These are phyloP conservation scores for Carex pumila DNA, from an alignment of 176 grass and related monocot genomes.

Conservation along the genomic window DNA sequence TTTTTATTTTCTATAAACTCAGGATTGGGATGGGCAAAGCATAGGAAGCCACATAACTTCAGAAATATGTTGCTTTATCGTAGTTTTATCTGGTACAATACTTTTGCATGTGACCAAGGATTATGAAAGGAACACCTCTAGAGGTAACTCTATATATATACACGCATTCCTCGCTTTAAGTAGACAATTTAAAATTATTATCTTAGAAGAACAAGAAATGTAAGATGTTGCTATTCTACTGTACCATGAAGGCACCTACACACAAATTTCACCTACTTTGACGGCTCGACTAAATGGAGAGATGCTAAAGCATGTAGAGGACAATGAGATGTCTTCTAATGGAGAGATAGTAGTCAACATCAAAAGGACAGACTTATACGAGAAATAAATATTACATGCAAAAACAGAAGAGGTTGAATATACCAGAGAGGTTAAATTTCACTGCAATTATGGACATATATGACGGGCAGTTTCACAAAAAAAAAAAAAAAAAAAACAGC, in stretches of 20 bases:
- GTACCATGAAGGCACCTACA: conserved; percentile 46
- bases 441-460: not conserved
- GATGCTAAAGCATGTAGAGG: conserved; percentile 47
- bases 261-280: conserved; percentile 69
- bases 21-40: conserved; percentile 94
- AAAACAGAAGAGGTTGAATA: not conserved
- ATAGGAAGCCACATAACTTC: conserved; percentile 79
- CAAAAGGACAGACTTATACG: conserved; percentile 60
- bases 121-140: conserved; percentile 53
- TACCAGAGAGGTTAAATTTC: not conserved
- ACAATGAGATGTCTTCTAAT: conserved; percentile 32
- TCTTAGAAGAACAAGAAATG: not conserved
- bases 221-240: conserved; percentile 4
- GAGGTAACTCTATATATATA: conserved; percentile 51
- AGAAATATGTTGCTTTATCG: conserved; percentile 88
- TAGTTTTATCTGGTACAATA: conserved; percentile 84
- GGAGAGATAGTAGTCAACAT: conserved; percentile 47
- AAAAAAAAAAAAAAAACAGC: not conserved
- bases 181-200: conserved; percentile 9
- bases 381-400: not conserved
- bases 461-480: not conserved
- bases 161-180: not conserved
- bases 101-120: conserved; percentile 94
- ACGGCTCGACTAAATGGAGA: conserved; percentile 70
- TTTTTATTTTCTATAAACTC: conserved; percentile 2